phyloP scores from a whole-genome alignment of 352 stramenopile species.

The Phytophthora gonapodyides region DNA sequence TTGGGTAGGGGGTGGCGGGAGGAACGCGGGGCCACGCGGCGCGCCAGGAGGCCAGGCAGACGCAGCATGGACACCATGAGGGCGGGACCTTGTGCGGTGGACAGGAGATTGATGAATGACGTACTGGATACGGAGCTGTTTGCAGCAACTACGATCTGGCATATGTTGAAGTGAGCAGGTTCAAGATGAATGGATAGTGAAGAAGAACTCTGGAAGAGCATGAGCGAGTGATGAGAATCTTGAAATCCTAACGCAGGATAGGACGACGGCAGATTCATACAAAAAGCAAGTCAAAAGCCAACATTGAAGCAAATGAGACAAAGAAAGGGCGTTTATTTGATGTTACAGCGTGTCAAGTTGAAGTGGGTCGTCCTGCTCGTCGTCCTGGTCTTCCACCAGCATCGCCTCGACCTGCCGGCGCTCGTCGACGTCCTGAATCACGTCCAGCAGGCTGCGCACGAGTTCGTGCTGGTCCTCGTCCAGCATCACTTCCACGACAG shows the following conservation, averaged over 20 bases:
- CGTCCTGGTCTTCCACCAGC: slow-evolving; percentile 27
- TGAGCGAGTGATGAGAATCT: slow-evolving; percentile 20
- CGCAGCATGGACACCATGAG: slow-evolving; percentile 50
- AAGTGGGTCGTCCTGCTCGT: slow-evolving; percentile 8
- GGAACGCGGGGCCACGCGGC: slow-evolving; percentile 32
- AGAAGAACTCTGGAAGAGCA: slow-evolving; percentile 1
- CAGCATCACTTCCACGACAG: slow-evolving; percentile 53
- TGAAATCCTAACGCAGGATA: slow-evolving; percentile 33
- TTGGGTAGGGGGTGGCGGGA: slow-evolving; percentile 22
- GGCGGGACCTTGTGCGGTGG: not conserved
- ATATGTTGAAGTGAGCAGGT: slow-evolving; percentile 10
- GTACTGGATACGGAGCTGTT: slow-evolving; percentile 8
- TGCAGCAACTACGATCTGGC: slow-evolving; percentile 2
- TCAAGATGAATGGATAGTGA: slow-evolving; percentile 3
- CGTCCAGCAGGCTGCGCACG: slow-evolving; percentile 37
- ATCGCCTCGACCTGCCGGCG: slow-evolving; percentile 38
- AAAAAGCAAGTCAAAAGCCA: slow-evolving; percentile 22
- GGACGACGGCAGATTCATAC: slow-evolving; percentile 20
- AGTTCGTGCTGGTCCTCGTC: slow-evolving; percentile 49
- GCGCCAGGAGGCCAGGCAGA: slow-evolving; percentile 43
- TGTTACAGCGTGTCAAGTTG: slow-evolving; percentile 24
- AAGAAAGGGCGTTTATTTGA: slow-evolving; percentile 5
- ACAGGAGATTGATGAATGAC: slow-evolving; percentile 28
- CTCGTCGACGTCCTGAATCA: slow-evolving; percentile 39
- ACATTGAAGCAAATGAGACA: slow-evolving; percentile 16